Evolutionary conservation across 164 flowering plant genomes (phyloP), one percentile per base, ranked within the genome.

Genomic region (Magnolia sinica): DNA sequence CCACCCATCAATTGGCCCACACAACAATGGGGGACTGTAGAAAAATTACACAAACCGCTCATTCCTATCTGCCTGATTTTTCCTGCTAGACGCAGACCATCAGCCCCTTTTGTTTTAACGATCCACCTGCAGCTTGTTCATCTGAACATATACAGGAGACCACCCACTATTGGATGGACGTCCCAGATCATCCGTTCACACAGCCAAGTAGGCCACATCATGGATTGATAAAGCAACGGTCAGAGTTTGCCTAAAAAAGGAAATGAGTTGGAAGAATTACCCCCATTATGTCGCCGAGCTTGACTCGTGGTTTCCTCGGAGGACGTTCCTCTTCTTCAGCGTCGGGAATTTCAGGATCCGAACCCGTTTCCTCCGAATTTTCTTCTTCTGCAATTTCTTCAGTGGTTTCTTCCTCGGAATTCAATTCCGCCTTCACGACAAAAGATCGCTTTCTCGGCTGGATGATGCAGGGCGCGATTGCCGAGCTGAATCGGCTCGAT

Each of bases 201-300:
- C 45, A 37, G 45, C 1, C 45, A 37, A 37, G 61, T 10, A 55
- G 61, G 4, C 16, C 61, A 55, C 61, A 55, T 16, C 61, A 55
- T 10, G 61, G 61, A 55, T 16, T 55, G 61, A 11, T 55, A 55
- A 55, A 55, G 61, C 61, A 55, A 55, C 61, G 18, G 61, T 16
- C 61, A 55, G 18, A 55, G 13, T 65, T 23, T 7, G n/a, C 68
- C 24, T 22, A 24, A 65, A 14, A 11, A 68, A 68, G 20, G 50
- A 14, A 31, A 31, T 14, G 27, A 37, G 74, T 9, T 50, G 61
- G 10, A 52, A 27, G 10, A 27, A 55, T 27, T 90, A 92, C 98
- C 97, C 98, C 95, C 93, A 94, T 94, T 64, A 94, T 76, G 1
- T 94, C 98, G 31, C 98, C 98, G 23, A 94, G 90, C 85, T 90